Percentiles rank a stretch among this genome's conserved stretches.
Conservation (phyloP, 2,329 filamentous ascomycete genomes). For the Colletotrichum camelliae region DNA sequence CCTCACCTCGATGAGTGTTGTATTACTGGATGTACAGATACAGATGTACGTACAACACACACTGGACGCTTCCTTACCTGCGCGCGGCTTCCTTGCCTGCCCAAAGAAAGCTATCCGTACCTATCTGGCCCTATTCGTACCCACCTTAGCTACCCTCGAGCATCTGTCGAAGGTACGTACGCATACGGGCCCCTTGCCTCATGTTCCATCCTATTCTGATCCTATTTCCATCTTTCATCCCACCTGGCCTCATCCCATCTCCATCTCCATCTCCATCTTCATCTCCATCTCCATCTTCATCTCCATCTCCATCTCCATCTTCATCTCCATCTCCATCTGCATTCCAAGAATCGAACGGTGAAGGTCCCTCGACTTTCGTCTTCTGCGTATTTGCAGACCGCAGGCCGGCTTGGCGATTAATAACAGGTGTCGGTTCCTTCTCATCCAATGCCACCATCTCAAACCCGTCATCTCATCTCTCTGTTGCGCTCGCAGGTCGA, state of each 20-base stretch:
- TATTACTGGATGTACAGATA: background rate
- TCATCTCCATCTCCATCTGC: background rate
- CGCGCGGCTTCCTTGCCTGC: background rate
- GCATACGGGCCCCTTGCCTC: background rate
- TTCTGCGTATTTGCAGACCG: background rate
- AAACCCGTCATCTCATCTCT: slow-evolving; percentile 20
- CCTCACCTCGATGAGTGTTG: background rate
- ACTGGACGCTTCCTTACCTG: background rate
- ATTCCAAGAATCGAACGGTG: background rate
- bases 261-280: background rate
- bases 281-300: too few relatives aligned
- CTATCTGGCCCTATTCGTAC: background rate
- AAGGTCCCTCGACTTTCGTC: background rate
- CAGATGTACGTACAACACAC: background rate
- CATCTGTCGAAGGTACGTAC: background rate
- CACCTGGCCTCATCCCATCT: background rate
- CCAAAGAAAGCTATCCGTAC: background rate
- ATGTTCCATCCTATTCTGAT: background rate
- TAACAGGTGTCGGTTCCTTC: background rate
- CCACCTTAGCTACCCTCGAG: background rate
- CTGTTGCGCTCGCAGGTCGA: slow-evolving; percentile 20
- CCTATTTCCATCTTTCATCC: background rate
- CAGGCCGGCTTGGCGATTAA: background rate
- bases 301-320: background rate
- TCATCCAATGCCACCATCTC: slow-evolving; percentile 10